These are phyloP conservation scores for Neonectria punicea DNA, from an alignment of 2,329 filamentous ascomycete genomes.

Conservation along the genomic window DNA sequence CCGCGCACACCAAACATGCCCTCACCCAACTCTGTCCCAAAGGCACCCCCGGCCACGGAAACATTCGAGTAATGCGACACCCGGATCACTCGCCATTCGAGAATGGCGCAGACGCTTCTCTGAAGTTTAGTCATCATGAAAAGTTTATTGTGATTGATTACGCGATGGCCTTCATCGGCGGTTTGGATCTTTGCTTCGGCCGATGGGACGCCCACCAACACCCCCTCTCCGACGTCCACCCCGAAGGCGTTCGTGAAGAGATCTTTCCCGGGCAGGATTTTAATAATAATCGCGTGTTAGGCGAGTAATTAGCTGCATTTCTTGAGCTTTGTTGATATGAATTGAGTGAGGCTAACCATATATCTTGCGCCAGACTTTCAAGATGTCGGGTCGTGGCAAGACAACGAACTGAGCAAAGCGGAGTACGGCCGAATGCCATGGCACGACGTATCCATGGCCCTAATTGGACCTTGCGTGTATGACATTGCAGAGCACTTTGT, in stretches of 20 bases:
- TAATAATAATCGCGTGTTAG: conserved; percentile 74
- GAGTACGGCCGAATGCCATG: conserved; percentile 97
- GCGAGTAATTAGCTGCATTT: too few species aligned
- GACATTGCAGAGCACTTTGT: conserved; percentile 97
- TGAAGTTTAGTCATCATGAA: conserved; percentile 98
- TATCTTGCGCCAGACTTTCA: conserved; percentile 90
- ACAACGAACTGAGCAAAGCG: conserved; percentile 90
- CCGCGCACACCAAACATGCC: conserved; percentile 89
- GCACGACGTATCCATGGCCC: conserved; percentile 94
- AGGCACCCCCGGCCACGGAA: conserved; percentile 83
- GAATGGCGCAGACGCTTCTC: conserved; percentile 94
- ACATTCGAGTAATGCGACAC: conserved; percentile 89
- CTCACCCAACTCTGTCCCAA: conserved; percentile 82
- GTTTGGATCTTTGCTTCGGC: conserved; percentile 94
- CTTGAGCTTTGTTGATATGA: background rate
- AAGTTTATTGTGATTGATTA: conserved; percentile 98
- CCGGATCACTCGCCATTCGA: conserved; percentile 96
- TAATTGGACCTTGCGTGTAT: conserved; percentile 90
- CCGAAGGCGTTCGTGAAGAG: conserved; percentile 82
- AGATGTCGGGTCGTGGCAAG: conserved; percentile 86
- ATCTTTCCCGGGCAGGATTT: conserved; percentile 97
- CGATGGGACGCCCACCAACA: conserved; percentile 93
- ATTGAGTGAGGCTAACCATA: conserved; percentile 9
- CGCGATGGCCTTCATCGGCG: conserved; percentile 89
- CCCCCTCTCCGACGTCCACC: conserved; percentile 86